phyloP scores from a whole-genome alignment of 2,329 filamentous ascomycete genomes.

The Neonectria coccinea region DNA sequence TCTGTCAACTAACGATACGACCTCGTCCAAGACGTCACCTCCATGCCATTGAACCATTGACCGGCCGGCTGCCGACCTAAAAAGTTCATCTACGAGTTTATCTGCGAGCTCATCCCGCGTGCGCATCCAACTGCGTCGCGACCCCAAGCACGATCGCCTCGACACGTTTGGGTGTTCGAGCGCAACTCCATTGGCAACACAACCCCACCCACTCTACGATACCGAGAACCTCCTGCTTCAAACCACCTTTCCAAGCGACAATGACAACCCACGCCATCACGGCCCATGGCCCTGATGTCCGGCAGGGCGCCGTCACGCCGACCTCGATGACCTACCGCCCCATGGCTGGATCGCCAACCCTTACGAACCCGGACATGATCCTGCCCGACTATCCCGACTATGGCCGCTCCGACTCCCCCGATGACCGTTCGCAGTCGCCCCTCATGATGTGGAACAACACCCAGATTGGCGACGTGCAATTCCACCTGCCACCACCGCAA shows the following conservation, averaged over 20 bases:
- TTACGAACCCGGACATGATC: slow-evolving; percentile 96
- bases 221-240: slow-evolving; percentile 12
- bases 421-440: slow-evolving; percentile 63
- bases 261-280: slow-evolving; percentile 50
- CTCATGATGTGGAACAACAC: slow-evolving; percentile 65
- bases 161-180: slow-evolving; percentile 24
- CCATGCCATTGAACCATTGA: slow-evolving; percentile 36
- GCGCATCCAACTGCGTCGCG: slow-evolving; percentile 34
- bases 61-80: slow-evolving; percentile 23
- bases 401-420: slow-evolving; percentile 67
- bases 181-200: slow-evolving; percentile 14
- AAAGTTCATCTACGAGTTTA: slow-evolving; percentile 23
- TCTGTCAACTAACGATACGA: slow-evolving; percentile 30
- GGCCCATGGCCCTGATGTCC: slow-evolving; percentile 44
- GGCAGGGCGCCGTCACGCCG: slow-evolving; percentile 45
- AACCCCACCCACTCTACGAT: slow-evolving; percentile 1
- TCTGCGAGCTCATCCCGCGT: slow-evolving; percentile 25
- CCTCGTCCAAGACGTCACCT: slow-evolving; percentile 33
- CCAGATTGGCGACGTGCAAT: slow-evolving; percentile 52
- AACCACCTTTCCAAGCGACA: slow-evolving; percentile 14
- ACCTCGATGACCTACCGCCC: slow-evolving; percentile 56
- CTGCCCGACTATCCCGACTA: slow-evolving; percentile 84
- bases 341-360: slow-evolving; percentile 80
- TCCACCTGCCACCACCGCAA: slow-evolving; percentile 56
- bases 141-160: slow-evolving; percentile 21